Base-by-base conservation (phyloP, 805 yeast genomes). In the Metschnikowia koreensis region DNA sequence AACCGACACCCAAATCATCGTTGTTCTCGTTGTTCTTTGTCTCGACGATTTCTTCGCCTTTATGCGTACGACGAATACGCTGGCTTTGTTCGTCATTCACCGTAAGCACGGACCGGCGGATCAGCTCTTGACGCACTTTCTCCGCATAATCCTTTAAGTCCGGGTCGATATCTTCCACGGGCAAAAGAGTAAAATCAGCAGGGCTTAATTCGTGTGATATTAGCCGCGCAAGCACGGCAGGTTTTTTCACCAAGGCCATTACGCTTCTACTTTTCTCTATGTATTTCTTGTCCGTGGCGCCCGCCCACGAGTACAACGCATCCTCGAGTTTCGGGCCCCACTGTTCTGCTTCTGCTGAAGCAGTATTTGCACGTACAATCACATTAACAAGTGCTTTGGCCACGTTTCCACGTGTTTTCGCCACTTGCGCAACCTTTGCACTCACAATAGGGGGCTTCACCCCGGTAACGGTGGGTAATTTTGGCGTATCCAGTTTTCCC, bases 41-140 rank as follows among this genome's bases (percentile, higher is more conserved):
- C 50, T 87, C 96, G 6, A 89, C 77, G n/a, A 87, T 66, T 62
- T 87, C 92, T 55, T 91, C 96, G 27, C 97, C 97, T 66, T 87
- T 88, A 65, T 90, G 96, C 3, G 97, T 89, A 60, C 90, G 77
- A 58, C 89, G 77, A 57, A 89, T 81, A 42, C 84, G 77, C 15
- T 90, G 90, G 29, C 69, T 64, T 33, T 76, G 81, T 31, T 61
- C 66, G 38, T 74, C 79, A 37, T 80, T 81, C 26, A 68, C 77
- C 41, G 84, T 83, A 46, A 91, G 69, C 12, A 91, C 87, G 15
- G 87, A 78, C 50, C 86, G 84, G 29, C 82, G 75, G 49, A 88
- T 81, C 34, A 86, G 80, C 65, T 87, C 87, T 52, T 81, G 81
- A 47, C 86, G 80, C 10, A 88, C 89, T 45, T 81, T 81, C 56